Evolutionary conservation across 1,139 yeast species (phyloP).

Genomic region (Yamadazyma dushanensis): DNA sequence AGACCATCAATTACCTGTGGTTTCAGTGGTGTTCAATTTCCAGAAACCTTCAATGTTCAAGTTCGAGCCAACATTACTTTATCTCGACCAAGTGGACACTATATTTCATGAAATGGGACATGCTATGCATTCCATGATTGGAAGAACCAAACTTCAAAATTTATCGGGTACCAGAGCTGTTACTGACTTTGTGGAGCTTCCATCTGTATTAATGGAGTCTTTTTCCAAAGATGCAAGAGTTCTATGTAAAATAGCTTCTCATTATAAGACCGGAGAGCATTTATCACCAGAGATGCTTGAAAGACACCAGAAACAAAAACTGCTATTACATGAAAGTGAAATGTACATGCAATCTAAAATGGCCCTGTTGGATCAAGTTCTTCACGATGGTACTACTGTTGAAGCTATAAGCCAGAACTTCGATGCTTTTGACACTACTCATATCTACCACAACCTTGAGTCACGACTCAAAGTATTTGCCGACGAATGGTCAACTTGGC

Average conservation of each 20-base stretch:
- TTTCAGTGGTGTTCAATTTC: slow-evolving; percentile 87
- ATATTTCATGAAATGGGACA: slow-evolving; percentile 99
- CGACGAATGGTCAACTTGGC: slow-evolving; percentile 79
- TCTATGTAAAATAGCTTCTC: slow-evolving; percentile 68
- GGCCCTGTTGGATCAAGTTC: slow-evolving; percentile 82
- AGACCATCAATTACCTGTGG: slow-evolving; percentile 80
- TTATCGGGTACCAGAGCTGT: slow-evolving; percentile 94
- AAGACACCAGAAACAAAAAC: slow-evolving; percentile 52
- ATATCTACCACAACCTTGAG: slow-evolving; percentile 68
- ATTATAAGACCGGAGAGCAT: slow-evolving; percentile 66
- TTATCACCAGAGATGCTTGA: slow-evolving; percentile 52
- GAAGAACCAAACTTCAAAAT: slow-evolving; percentile 85
- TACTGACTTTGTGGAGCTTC: slow-evolving; percentile 94
- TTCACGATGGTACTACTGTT: slow-evolving; percentile 55
- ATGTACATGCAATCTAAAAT: slow-evolving; percentile 84
- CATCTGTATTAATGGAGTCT: slow-evolving; percentile 92
- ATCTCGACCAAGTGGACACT: slow-evolving; percentile 84
- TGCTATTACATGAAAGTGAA: slow-evolving; percentile 66
- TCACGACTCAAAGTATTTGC: slow-evolving; percentile 52
- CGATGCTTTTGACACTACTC: slow-evolving; percentile 48
- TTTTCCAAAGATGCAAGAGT: slow-evolving; percentile 85
- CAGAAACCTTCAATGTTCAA: slow-evolving; percentile 27
- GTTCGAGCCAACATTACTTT: slow-evolving; percentile 49
- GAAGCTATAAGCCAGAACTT: slow-evolving; percentile 17
- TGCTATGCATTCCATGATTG: slow-evolving; percentile 97